Percentiles rank a stretch among this genome's conserved stretches.
phyloP scores from a whole-genome alignment of 805 yeast species.

The Wickerhamomyces subpelliculosus region DNA sequence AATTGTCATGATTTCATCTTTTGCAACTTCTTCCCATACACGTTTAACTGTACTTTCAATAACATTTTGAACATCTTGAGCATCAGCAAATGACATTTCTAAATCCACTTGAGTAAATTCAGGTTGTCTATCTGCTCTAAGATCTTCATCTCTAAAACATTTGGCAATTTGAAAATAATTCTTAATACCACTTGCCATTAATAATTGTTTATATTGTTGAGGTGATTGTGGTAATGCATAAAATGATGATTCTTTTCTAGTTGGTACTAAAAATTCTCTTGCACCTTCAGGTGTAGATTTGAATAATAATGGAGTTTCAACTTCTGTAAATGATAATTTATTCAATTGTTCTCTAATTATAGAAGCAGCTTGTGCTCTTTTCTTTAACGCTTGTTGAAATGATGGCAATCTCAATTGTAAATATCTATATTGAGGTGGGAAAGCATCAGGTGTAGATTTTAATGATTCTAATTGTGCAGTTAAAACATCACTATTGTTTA shows the following conservation, averaged over 20 bases:
- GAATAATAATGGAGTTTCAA: slow-evolving; percentile 90
- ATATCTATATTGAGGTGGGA: slow-evolving; percentile 78
- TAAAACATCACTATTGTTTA: slow-evolving; percentile 56
- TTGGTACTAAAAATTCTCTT: slow-evolving; percentile 89
- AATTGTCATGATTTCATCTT: slow-evolving; percentile 20
- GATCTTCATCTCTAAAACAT: slow-evolving; percentile 94
- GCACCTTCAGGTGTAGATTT: slow-evolving; percentile 99
- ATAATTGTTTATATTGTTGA: slow-evolving; percentile 90
- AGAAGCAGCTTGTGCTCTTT: slow-evolving; percentile 49
- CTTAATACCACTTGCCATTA: slow-evolving; percentile 90
- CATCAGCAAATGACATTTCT: slow-evolving; percentile 81
- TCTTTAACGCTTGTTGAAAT: slow-evolving; percentile 48
- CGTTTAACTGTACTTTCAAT: slow-evolving; percentile 50
- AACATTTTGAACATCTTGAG: slow-evolving; percentile 56
- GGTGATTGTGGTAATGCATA: slow-evolving; percentile 98
- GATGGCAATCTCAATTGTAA: slow-evolving; percentile 63
- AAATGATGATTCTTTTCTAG: slow-evolving; percentile 52
- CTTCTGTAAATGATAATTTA: slow-evolving; percentile 53
- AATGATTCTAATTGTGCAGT: slow-evolving; percentile 65
- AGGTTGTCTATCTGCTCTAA: slow-evolving; percentile 92
- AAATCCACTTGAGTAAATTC: slow-evolving; percentile 96
- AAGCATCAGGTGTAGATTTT: slow-evolving; percentile 44
- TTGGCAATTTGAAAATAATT: slow-evolving; percentile 86
- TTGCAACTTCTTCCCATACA: slow-evolving; percentile 48
- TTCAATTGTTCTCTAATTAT: slow-evolving; percentile 37